phyloP scores from a whole-genome alignment of 805 yeast genomes.

The Candida caryicola region DNA sequence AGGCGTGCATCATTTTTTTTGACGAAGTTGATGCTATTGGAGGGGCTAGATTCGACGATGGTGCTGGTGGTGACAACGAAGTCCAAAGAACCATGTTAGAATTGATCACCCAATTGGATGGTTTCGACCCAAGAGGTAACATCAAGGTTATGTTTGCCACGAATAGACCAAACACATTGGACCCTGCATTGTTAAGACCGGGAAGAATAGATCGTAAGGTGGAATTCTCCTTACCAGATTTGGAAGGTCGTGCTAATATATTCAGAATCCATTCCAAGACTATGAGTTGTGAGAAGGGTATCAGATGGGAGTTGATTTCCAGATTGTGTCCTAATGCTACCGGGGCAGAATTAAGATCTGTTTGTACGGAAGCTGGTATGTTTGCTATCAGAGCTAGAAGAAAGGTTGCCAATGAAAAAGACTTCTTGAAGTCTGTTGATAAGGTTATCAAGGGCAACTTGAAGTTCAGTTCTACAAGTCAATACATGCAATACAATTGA shows the following conservation, averaged over 20 bases:
- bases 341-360: conserved; percentile 98
- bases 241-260: conserved; percentile 97
- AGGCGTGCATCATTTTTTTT: conserved; percentile 95
- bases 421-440: conserved; percentile 95
- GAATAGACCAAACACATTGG: conserved; percentile 95
- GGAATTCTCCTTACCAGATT: conserved; percentile 92
- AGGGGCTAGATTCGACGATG: conserved; percentile 99
- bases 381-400: conserved; percentile 98
- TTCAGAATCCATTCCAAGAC: conserved; percentile 96
- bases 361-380: conserved; percentile 99
- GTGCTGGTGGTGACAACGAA: conserved; percentile 99
- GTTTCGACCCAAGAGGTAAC: conserved; percentile 98
- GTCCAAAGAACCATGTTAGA: conserved; percentile 99
- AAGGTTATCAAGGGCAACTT: conserved; percentile 98
- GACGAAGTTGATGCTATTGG: conserved; percentile 99
- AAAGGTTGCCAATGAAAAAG: conserved; percentile 97
- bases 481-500: conserved; percentile 97
- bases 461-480: conserved; percentile 95
- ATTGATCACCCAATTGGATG: conserved; percentile 94
- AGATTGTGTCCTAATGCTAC: conserved; percentile 97
- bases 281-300: conserved; percentile 96
- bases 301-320: conserved; percentile 97
- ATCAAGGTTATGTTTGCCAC: conserved; percentile 99
- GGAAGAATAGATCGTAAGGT: conserved; percentile 99
- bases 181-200: conserved; percentile 96